A percentile compares a stretch with the other conserved stretches of the same genome.
Evolutionary conservation across 192 early-diverging fungal genomes (phyloP).

Genomic region (Backusella parvicylindrica): DNA sequence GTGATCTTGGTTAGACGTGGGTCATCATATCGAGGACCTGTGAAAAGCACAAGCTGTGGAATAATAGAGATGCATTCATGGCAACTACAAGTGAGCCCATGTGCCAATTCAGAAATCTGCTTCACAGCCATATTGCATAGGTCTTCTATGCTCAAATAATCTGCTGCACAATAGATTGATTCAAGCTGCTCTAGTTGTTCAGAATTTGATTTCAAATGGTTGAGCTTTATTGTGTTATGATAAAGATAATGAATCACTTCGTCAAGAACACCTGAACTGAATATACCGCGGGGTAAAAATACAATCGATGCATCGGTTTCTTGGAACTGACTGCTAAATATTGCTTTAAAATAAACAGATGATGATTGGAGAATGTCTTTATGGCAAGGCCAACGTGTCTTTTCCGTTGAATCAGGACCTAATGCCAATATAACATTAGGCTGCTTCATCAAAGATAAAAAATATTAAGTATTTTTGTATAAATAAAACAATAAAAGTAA

Average conservation of each 20-base stretch:
- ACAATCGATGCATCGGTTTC: slow-evolving; percentile 21
- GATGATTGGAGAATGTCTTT: background rate
- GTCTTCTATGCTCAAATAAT: slow-evolving; percentile 23
- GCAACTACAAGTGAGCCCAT: slow-evolving; percentile 20
- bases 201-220: background rate
- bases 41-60: slow-evolving; percentile 5
- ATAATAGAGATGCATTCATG: slow-evolving; percentile 2
- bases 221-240: background rate
- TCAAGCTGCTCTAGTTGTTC: background rate
- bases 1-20: background rate
- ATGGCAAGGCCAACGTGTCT: slow-evolving; percentile 15
- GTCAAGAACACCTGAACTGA: slow-evolving; percentile 12
- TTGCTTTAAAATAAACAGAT: slow-evolving; percentile 26
- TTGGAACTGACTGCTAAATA: slow-evolving; percentile 25
- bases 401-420: background rate
- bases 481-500: background rate
- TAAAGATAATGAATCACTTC: slow-evolving; percentile 21
- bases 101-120: slow-evolving; percentile 7
- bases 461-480: background rate
- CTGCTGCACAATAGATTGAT: slow-evolving; percentile 17
- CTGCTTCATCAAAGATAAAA: background rate
- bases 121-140: slow-evolving; percentile 7
- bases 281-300: slow-evolving; percentile 14
- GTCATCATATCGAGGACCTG: slow-evolving; percentile 1
- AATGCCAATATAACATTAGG: slow-evolving; percentile 19